Conservation (phyloP, 805 yeast species). For the Phaffomyces thermotolerans region DNA sequence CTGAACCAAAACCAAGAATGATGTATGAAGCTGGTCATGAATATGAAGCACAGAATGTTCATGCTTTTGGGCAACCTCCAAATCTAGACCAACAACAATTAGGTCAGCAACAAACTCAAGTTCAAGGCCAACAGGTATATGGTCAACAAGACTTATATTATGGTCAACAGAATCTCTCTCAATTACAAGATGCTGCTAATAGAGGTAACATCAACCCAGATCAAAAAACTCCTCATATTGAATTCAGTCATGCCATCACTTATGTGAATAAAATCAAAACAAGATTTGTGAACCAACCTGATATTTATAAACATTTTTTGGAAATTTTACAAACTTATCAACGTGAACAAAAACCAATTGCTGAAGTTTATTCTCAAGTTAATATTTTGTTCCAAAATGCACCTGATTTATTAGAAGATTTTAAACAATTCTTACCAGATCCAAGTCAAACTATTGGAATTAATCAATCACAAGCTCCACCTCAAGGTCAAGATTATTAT, state of each 20-base stretch:
- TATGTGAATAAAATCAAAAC: constrained; percentile 96
- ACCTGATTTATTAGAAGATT: constrained; percentile 91
- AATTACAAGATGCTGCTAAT: constrained; percentile 33
- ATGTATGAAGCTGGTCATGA: constrained; percentile 12
- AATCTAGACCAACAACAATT: constrained; percentile 9
- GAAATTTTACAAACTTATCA: constrained; percentile 96
- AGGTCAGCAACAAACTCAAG: constrained; percentile 8
- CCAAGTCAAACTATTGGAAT: constrained; percentile 18
- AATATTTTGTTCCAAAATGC: constrained; percentile 84
- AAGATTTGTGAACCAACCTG: constrained; percentile 89
- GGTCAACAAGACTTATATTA: constrained; percentile 5
- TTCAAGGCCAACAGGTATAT: constrained; percentile 4
- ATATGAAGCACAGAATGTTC: constrained; percentile 17
- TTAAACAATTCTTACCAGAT: constrained; percentile 92
- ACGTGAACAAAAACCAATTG: constrained; percentile 90
- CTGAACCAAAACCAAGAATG: constrained; percentile 13
- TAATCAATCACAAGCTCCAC: constrained; percentile 12
- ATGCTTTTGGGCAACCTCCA: constrained; percentile 4
- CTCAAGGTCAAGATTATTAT: constrained; percentile 21
- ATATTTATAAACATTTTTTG: constrained; percentile 87
- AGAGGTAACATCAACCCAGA: constrained; percentile 28
- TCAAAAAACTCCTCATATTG: constrained; percentile 56
- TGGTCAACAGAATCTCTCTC: constrained; percentile 22
- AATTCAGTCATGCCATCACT: constrained; percentile 93
- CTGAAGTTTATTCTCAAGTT: constrained; percentile 92